phyloP scores from a whole-genome alignment of 352 stramenopile species.

The Phytopythium aichiense region DNA sequence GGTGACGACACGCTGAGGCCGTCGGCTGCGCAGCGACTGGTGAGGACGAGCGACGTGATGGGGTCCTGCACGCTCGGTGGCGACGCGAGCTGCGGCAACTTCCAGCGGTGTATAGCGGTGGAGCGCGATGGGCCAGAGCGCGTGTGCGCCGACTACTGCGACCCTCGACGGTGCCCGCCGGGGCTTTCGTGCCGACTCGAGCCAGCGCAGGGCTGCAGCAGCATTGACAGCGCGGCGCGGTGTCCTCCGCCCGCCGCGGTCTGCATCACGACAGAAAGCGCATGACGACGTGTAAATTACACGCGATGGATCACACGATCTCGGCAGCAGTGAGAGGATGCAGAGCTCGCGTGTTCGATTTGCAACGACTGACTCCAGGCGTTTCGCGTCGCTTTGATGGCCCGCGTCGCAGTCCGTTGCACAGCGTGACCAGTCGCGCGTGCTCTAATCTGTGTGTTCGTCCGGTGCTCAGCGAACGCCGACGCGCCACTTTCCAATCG shows the following conservation, averaged over 20 bases:
- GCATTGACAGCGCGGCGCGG: neutral
- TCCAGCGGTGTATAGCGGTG: neutral
- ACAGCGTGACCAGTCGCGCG: neutral
- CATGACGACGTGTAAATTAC: neutral
- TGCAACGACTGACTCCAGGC: neutral
- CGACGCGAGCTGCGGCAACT: slow-evolving; percentile 3
- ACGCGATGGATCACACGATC: neutral
- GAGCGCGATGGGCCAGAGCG: neutral
- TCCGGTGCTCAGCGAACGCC: neutral
- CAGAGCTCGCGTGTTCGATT: neutral
- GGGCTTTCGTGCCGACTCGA: slow-evolving; percentile 3
- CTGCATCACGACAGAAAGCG: neutral
- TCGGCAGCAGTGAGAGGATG: neutral
- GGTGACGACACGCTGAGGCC: neutral
- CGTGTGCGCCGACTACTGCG: slow-evolving; percentile 4
- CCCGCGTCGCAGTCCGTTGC: neutral
- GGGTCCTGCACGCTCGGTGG: neutral
- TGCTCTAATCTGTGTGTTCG: neutral
- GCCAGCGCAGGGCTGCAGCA: neutral
- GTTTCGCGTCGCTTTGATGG: neutral
- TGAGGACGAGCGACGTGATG: neutral
- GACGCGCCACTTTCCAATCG: neutral
- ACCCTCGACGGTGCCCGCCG: neutral
- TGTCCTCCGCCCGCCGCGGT: slow-evolving; percentile 1
- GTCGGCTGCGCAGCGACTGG: neutral